phyloP scores from a whole-genome alignment of 768 basidiomycete species.

The Naganishia antarctica region DNA sequence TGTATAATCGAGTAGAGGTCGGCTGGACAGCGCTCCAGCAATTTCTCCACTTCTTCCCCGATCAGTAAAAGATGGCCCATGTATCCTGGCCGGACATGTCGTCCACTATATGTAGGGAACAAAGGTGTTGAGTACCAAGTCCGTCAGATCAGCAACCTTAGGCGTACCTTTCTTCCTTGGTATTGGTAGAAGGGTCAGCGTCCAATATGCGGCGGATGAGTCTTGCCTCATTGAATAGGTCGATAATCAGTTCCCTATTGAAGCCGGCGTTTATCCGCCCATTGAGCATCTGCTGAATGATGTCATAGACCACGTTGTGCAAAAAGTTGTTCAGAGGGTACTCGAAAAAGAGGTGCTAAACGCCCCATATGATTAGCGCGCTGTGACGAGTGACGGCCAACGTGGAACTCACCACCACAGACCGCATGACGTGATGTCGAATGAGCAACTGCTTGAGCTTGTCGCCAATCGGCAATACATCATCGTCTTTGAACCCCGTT shows the following conservation, averaged over 20 bases:
- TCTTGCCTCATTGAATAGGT: conserved; percentile 78
- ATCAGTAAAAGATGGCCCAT: conserved; percentile 97
- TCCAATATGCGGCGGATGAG: conserved; percentile 82
- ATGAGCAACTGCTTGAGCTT: conserved; percentile 72
- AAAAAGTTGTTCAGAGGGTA: conserved; percentile 98
- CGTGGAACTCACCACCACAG: conserved; percentile 65
- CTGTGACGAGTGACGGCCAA: not conserved
- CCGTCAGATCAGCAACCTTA: too few species aligned
- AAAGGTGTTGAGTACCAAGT: too few species aligned
- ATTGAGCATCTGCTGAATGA: conserved; percentile 89
- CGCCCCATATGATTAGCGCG: not conserved
- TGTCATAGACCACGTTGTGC: conserved; percentile 91
- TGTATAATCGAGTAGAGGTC: conserved; percentile 66
- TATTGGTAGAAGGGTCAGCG: conserved; percentile 77
- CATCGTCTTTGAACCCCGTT: conserved; percentile 7
- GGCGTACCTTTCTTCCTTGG: conserved; percentile 67
- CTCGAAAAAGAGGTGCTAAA: conserved; percentile 86
- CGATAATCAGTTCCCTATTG: conserved; percentile 76
- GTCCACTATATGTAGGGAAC: too few species aligned
- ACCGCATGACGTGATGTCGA: conserved; percentile 66
- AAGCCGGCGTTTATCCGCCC: conserved; percentile 71
- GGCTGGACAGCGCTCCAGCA: conserved; percentile 78
- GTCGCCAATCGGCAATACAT: conserved; percentile 60
- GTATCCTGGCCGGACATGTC: conserved; percentile 69
- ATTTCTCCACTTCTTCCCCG: conserved; percentile 86